These are phyloP conservation scores for Cyclocybe cylindracea DNA, from an alignment of 768 basidiomycete species.

Conservation along the genomic window DNA sequence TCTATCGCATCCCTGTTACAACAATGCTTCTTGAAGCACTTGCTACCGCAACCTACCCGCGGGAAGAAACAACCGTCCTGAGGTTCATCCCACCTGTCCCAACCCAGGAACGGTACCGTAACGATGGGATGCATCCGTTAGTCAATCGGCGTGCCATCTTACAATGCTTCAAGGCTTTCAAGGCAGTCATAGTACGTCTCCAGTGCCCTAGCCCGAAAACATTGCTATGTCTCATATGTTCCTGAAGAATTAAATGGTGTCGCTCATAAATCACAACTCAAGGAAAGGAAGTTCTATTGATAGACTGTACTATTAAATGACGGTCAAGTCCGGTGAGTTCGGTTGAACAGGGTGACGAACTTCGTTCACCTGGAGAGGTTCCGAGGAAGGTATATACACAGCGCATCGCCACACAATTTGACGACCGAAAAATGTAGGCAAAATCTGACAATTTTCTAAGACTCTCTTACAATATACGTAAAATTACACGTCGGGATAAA, in stretches of 20 bases:
- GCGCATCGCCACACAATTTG: too few relatives aligned
- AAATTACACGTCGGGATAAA: too few relatives aligned
- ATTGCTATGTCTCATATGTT: neutral
- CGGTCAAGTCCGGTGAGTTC: too few relatives aligned
- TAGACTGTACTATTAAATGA: too few relatives aligned
- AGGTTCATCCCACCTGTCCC: conserved; percentile 16
- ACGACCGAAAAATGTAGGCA: too few relatives aligned
- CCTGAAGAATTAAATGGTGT: neutral
- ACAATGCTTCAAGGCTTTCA: conserved; percentile 24
- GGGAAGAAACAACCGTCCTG: conserved; percentile 9
- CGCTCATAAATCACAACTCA: neutral
- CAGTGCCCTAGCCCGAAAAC: neutral
- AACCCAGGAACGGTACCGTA: conserved; percentile 3
- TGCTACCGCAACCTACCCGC: conserved; percentile 13
- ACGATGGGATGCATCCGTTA: conserved; percentile 21
- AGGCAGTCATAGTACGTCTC: conserved; percentile 10
- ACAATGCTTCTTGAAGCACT: conserved; percentile 11
- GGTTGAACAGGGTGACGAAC: too few relatives aligned
- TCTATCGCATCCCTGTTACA: conserved; percentile 24
- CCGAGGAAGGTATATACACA: too few relatives aligned
- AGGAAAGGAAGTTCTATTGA: neutral
- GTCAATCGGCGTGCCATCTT: conserved; percentile 19
- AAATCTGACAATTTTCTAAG: too few relatives aligned
- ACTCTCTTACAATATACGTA: too few relatives aligned
- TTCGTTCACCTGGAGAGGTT: too few relatives aligned